Evolutionary conservation across 2,329 filamentous ascomycete genomes (phyloP), one percentile per base, ranked within the genome.

Genomic region (Aspergillus carbonarius): DNA sequence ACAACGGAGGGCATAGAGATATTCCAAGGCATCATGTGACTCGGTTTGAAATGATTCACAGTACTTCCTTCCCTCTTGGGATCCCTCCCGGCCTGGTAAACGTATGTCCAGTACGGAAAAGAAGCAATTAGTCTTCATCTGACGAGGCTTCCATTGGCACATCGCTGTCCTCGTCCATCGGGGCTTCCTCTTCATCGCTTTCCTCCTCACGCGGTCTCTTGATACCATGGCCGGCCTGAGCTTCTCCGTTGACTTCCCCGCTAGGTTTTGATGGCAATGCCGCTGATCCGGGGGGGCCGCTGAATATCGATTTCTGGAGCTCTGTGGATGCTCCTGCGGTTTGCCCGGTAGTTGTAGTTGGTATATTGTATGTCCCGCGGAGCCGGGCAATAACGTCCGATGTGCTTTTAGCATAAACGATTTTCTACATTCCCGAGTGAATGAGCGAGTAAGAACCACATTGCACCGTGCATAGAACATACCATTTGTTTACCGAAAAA

Each of bases 351-450:
- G 76, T 76, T 39, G 72, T 60, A 40, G 81, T 78, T 13, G 91
- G 87, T 66, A 90, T 83, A 70, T 88, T 88, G 78, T 92, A 96
- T 13, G 91, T 93, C 62, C 95, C 95, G 66, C 96, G 93, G 54
- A 99, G 86, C 76, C 96, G 96, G 34, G 92, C 87, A 62, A 99
- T 86, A 23, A 90, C 89, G 74, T 96, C 84, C 3, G 93, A 97
- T 72, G 93, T 93, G 58, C 88, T 87, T 75, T 93, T 96, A 58
- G 91, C 92, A 74, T 98, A 99, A 65, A 88, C 83, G 67, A 99
- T 92, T 85, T 88, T 90, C 93, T 98, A 66, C 20, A 57, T 18
- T 20, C 7, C 30, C 30, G 15, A 30, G 39, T 44, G 23, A 47
- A 49, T 53, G 39, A 65, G 48, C 39, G 42, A 51, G 23, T 8